Conservation (phyloP, 768 basidiomycete species). For the Russula foetens region DNA sequence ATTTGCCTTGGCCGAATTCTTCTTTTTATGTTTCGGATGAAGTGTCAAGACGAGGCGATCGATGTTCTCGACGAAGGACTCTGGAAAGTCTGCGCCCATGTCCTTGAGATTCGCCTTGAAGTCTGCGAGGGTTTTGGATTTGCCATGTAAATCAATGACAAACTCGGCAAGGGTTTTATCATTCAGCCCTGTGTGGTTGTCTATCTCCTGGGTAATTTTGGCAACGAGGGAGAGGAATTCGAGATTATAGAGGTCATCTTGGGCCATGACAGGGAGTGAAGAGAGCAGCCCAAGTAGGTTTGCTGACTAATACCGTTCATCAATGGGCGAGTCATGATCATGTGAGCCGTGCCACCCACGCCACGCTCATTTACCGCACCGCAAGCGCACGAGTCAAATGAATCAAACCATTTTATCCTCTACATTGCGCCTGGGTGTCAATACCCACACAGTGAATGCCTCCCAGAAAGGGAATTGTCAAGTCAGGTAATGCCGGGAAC, state of each 20-base stretch:
- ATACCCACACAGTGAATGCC: conserved; percentile 38
- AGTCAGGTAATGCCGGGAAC: conserved; percentile 87
- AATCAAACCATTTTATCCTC: no score
- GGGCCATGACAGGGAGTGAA: conserved; percentile 39
- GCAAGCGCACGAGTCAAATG: no score
- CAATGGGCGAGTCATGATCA: not conserved
- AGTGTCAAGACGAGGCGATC: conserved; percentile 91
- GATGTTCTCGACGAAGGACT: conserved; percentile 84
- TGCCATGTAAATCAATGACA: conserved; percentile 81
- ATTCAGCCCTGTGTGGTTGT: conserved; percentile 75
- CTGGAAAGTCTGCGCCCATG: conserved; percentile 76
- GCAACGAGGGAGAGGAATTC: conserved; percentile 88
- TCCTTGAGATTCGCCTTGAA: conserved; percentile 79
- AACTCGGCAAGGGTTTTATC: conserved; percentile 96
- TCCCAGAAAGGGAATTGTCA: conserved; percentile 69
- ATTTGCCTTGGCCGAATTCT: conserved; percentile 38
- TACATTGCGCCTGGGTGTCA: not conserved
- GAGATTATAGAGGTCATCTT: conserved; percentile 81
- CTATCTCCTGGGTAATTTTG: conserved; percentile 88
- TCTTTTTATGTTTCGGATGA: conserved; percentile 94
- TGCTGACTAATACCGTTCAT: conserved; percentile 9
- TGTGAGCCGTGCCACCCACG: no score
- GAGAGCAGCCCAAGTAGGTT: conserved; percentile 2
- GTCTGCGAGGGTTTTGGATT: conserved; percentile 64
- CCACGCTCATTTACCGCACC: no score